Evolutionary conservation across 805 yeast species (phyloP), one percentile per base, ranked within the genome.

Genomic region (Metschnikowia drakensbergensis): DNA sequence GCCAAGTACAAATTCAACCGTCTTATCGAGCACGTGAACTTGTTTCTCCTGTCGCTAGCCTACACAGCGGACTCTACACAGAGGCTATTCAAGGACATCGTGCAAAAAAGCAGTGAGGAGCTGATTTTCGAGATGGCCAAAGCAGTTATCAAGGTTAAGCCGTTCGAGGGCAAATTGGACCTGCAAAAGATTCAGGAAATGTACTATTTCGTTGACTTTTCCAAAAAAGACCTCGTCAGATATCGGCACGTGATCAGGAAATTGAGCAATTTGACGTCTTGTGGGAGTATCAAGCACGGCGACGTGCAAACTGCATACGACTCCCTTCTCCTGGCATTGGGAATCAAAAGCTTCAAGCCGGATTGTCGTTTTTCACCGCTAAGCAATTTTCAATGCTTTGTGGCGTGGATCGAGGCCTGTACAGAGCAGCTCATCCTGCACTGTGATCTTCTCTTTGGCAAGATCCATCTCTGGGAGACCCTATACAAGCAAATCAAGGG

Each of bases 1-100:
- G 73, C 72, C 52, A 82, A 81, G 54, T 58, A 72, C 37, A 70
- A 74, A 41, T 54, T 78, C 32, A 81, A 81, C 54, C 68, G 76
- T 31, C 63, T 79, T 32, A 60, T 81, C 22, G 71, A 74, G 33
- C 65, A 69, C 32, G 53, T 84, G 32, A 84, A 84, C 54, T 53
- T 75, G 6, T 66, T 82, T 32, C 58, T 86, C 10, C 49, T 52
- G 27, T 42, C 54, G 8, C 63, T 72, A 17, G 50, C 66, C 5
- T 53, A 26, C 31, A 36, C 61, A 66, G 37, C 81, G 69, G 53
- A 63, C 52, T 50, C 54, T 6, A 34, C 41, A 31, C 47, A 36
- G 42, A 45, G 41, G 10, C 41, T 34, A 11, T 41, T 50, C 8
- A 29, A 59, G 35, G 31, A 42, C 3, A 13, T 42, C 10, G 37